Conservation (phyloP, 306 rosid species). For the Acacia crassicarpa region DNA sequence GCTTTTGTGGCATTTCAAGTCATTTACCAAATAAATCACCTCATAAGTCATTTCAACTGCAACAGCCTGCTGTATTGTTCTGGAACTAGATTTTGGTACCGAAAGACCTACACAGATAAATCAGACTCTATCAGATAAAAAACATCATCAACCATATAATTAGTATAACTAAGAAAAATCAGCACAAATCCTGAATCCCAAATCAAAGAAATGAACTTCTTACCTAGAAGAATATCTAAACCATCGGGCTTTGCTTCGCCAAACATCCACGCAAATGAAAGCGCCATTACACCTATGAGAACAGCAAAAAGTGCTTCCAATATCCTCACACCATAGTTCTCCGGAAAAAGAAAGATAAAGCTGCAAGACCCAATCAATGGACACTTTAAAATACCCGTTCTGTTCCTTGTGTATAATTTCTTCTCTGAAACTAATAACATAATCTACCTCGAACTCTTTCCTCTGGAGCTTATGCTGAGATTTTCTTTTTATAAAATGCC, state of each 20-base stretch:
- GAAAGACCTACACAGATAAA: too few relatives aligned
- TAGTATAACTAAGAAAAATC: not conserved
- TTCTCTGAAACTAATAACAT: not conserved
- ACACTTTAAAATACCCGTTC: constrained; percentile 10
- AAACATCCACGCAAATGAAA: constrained; percentile 94
- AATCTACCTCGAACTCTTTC: not conserved
- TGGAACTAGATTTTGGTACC: too few relatives aligned
- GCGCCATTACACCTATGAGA: constrained; percentile 83
- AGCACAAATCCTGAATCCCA: not conserved
- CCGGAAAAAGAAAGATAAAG: constrained; percentile 85
- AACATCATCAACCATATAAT: too few relatives aligned
- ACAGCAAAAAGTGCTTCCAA: constrained; percentile 85
- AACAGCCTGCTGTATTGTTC: too few relatives aligned
- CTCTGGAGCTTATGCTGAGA: not conserved
- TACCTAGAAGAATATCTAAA: constrained; percentile 76
- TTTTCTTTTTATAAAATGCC: not conserved
- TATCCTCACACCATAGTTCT: constrained; percentile 93
- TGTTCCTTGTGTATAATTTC: not conserved
- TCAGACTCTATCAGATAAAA: too few relatives aligned
- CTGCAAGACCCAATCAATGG: constrained; percentile 44
- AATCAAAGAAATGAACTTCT: constrained; percentile 17
- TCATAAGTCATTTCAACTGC: too few relatives aligned
- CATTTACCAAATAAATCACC: too few relatives aligned
- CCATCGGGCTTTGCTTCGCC: constrained; percentile 89
- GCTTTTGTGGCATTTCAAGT: too few relatives aligned